Evolutionary conservation across 352 stramenopile species (phyloP), one percentile per base, ranked within the genome.

Genomic region (Pythium graminicola): DNA sequence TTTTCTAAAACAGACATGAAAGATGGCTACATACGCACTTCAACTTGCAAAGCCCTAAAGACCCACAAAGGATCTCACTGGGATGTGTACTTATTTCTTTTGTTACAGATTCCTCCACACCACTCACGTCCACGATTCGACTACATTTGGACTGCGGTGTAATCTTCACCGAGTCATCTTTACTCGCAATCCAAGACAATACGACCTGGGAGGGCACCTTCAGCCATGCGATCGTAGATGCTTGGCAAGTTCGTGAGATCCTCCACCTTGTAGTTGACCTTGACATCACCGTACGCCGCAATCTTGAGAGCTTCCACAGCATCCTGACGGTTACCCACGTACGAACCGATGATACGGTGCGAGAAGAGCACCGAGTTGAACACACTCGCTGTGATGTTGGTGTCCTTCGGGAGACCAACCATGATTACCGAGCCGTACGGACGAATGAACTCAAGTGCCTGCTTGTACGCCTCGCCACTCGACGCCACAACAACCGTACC

Each of bases 401-500:
- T 62, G 62, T 87, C 64, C n/a, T 70, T 68, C 1, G 86, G 76
- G 11, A 79, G 63, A n/a, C 86, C 85, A 0, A 96, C 70, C 4
- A 91, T 57, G 17, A 93, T 62, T 4, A 86, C 59, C 1, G 64
- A 77, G 22, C 86, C 86, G 29, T 81, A 67, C 24, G 73, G 63
- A 54, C 76, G 74, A 22, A 97, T 48, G 36, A 89, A 76, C 22
- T 64, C 52, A 22, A 89, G 46, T 9, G 83, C 69, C 14, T 78
- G 55, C 6, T 72, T 66, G 56, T 91, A 75, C n/a, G 73, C 62
- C 19, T 62, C 62, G 19, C 76, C 71, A 8, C 69, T 55, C 6
- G 84, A 72, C 9, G 85, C 87, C 36, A 93, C 77, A 2, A 96
- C 52, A 31, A 96, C 70, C 4, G 79, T 57, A 17, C 20, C 14